Conservation (phyloP, 2,329 filamentous ascomycete genomes). For the Botrytis squamosa region DNA sequence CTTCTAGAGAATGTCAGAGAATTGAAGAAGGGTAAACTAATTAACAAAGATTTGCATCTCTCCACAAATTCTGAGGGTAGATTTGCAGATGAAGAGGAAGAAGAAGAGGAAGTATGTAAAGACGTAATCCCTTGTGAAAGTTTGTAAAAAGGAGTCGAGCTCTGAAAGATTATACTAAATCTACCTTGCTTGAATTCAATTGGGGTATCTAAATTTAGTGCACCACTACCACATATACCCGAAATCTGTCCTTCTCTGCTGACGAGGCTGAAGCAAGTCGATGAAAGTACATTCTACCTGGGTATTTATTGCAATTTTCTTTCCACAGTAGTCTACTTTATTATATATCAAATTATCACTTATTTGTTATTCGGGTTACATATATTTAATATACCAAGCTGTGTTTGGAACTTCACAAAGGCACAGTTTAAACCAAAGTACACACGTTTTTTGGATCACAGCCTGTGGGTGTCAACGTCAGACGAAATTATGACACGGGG, state of each 20-base stretch:
- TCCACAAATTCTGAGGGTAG: constrained; percentile 28
- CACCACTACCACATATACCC: constrained; percentile 3
- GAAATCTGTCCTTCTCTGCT: constrained; percentile 24
- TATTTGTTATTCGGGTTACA: too few species aligned
- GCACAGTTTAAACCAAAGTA: neutral
- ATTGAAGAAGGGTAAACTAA: constrained; percentile 23
- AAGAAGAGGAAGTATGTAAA: constrained; percentile 12
- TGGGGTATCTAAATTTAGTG: constrained; percentile 21
- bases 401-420: neutral
- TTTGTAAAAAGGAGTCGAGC: constrained; percentile 20
- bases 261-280: constrained; percentile 18
- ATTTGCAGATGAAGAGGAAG: constrained; percentile 1
- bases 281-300: neutral
- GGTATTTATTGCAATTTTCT: neutral
- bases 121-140: constrained; percentile 19
- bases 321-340: neutral
- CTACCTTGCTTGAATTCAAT: constrained; percentile 22
- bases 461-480: neutral
- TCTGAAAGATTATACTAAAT: constrained; percentile 14
- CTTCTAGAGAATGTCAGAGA: constrained; percentile 10
- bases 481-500: neutral
- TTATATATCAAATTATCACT: neutral
- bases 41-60: constrained; percentile 34
- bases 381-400: neutral
- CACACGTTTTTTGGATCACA: neutral